Evolutionary conservation across 495 filamentous ascomycete species (phyloP), one percentile per base, ranked within the genome.

Genomic region (Penicillium roqueforti): DNA sequence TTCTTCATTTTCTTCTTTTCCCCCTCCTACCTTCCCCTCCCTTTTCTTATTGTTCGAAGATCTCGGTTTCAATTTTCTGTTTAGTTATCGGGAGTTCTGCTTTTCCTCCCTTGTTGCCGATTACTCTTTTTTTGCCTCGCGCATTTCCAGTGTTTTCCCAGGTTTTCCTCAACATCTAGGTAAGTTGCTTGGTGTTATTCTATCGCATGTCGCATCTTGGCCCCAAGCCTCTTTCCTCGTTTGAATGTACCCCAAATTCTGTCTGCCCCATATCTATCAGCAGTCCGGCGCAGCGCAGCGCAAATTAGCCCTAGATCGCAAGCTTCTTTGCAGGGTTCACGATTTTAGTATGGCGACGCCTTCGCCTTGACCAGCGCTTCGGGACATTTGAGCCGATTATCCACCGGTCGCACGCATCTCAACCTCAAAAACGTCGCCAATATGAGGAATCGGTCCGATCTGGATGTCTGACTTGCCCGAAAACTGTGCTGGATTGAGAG

Each of bases 1-100:
- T 74, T 71, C 72, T 74, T 76, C 72, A 71, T 72, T 63, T 65
- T 69, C 66, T 69, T 62, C 68, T 61, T 67, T 68, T 65, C 60
- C 60, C 60, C 57, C 53, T 61, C 63, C 55, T 63, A 59, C 58
- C 63, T 58, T 57, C 60, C 60, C 57, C 58, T 58, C 62, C 66
- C 57, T 66, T 65, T 65, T 70, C 68, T 58, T 66, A 64, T 70
- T 67, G 59, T 65, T 65, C 56, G 61, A 55, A 59, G 51, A 51
- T 56, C 51, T 61, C 52, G 58, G 57, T 63, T 63, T 62, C 40
- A 55, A 61, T 68, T 75, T 69, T 60, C 53, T 56, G 54, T 61
- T 47, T 66, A 53, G 55, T 61, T 60, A 58, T 49, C 36, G 61
- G 67, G 65, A 68, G 65, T 69, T 69, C 28, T 66, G 57, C 58